Base-by-base conservation (phyloP, 1,139 yeast species). In the Yamadazyma atlantica region DNA sequence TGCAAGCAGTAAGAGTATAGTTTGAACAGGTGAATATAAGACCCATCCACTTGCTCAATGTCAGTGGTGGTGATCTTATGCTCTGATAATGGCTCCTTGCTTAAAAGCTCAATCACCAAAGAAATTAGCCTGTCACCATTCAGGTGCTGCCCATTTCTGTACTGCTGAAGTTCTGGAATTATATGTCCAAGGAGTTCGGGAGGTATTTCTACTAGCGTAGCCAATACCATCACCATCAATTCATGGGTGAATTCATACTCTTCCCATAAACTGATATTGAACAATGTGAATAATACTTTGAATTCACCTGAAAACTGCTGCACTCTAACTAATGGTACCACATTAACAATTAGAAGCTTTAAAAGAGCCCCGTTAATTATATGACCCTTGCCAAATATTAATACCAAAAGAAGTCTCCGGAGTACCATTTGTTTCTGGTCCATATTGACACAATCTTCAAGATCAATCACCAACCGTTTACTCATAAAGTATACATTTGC, bases 401-500 rank as follows among this genome's bases (percentile, higher is more conserved):
- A 42, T 1, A 76, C 45, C 2, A 70, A 45, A 36, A 73, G 73
- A 11, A 79, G 41, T 39, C 58, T 66, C 42, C 80, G 59, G 7
- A 78, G 32, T 14, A 48, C 40, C 2, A 55, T 14, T 2, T 50
- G 17, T 33, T 47, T 58, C 23, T 63, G 64, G 2, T 58, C 54
- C 3, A 34, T 22, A n/a, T 58, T 43, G 0, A 50, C 30, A 0
- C 66, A 43, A 0, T 44, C 29, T 0, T 56, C 50, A 2, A 74
- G 39, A 8, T 50, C 42, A 2, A 58, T 37, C 1, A 71, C 46
- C 2, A 72, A 29, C 14, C 67, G 57, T 14, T 73, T 57, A 1
- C 63, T 31, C 4, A 77, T 34, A 48, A 76, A 76, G 41, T 66
- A 68, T 3, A 67, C 48, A 5, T 49, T 50, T 7, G 54, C 46